Base-by-base conservation (phyloP, 306 rosid species). In the Malus asiatica region DNA sequence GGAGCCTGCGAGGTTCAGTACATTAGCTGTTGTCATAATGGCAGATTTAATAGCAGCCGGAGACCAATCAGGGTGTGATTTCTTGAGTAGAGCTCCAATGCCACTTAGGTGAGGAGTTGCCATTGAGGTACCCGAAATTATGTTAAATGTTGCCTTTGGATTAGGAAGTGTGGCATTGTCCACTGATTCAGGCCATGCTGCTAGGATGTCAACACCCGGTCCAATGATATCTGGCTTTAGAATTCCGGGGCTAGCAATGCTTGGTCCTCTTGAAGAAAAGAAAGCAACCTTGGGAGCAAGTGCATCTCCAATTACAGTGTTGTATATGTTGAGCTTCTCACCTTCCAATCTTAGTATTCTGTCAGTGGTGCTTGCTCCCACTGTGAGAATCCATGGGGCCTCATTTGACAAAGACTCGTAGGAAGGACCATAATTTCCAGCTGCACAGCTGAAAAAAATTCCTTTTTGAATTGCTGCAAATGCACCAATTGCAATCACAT, bases 361-460 rank as follows among this genome's bases (percentile, higher is more conserved):
- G 76, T 90, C 98, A 8, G 77, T 78, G 5, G 82, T 85, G 77
- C 86, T 79, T 25, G 88, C 86, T 53, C 83, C 88, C 4, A 85
- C 84, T 1, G 86, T 82, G 48, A 85, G 79, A 63, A 91, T 77
- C 97, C 96, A 94, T 4, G 94, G 98, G 7, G 94, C 93, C 78
- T 81, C 93, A 22, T 91, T 91, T 51, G 79, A 68, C n/a, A 91
- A 4, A 10, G 90, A 59, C 48, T 75, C 63, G 8, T 20, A 20
- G 11, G 15, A 40, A 61, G 98, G 97, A 16, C 98, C 94, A 1
- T 0, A 45, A 65, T 93, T 93, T 59, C 86, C 94, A 4, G 93
- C 97, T 1, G 96, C 14, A 66, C 85, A 83, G 66, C 96, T 91
- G 10, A 91, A 93, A 64, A 91, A 85, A 38, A 93, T 83, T n/a